Evolutionary conservation across 805 yeast genomes (phyloP), one percentile per base, ranked within the genome.

Genomic region (Ascoidea rubescens): DNA sequence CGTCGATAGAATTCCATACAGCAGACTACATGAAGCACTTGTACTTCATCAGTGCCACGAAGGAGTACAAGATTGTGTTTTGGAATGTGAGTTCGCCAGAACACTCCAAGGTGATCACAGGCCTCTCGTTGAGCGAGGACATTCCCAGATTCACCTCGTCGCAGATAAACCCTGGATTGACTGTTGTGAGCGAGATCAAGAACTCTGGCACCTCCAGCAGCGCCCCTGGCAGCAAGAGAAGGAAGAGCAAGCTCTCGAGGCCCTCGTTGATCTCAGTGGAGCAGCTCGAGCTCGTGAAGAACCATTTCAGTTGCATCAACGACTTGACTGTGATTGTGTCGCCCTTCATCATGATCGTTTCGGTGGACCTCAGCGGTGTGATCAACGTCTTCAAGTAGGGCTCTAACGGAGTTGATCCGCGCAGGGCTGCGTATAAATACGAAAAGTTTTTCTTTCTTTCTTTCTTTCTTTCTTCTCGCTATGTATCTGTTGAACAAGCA

Each of bases 321-420:
- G 82, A 69, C 45, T 65, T 82, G 4, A 72, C 71, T 0, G 59
- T 75, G 16, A 62, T 79, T 14, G 56, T 67, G 14, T 60, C 64
- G 7, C 87, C 87, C 0, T 75, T 73, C 53, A 78, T 75, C 46
- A 74, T 85, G 79, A 62, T 85, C 2, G 66, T 86, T 3, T 71
- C 84, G 2, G 87, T 69, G 2, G 95, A 86, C 57, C 67, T 87
- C 52, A 72, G 78, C 46, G 95, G 95, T 0, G 69, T 67, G 2
- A 69, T 87, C 37, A 79, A 79, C 60, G 75, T 85, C 2, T 84
- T 77, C 62, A 73, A 71, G 58, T 76, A 59, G 28, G 28, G 28
- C 28, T 21, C 28, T 21, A 21, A 21, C 3, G 28, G 3, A 21
- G 28, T 21, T 21, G 28, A 21, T 21, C 28, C 28, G 28, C 28